phyloP scores from a whole-genome alignment of 2,329 filamentous ascomycete genomes.

The Epichloe glyceriae region DNA sequence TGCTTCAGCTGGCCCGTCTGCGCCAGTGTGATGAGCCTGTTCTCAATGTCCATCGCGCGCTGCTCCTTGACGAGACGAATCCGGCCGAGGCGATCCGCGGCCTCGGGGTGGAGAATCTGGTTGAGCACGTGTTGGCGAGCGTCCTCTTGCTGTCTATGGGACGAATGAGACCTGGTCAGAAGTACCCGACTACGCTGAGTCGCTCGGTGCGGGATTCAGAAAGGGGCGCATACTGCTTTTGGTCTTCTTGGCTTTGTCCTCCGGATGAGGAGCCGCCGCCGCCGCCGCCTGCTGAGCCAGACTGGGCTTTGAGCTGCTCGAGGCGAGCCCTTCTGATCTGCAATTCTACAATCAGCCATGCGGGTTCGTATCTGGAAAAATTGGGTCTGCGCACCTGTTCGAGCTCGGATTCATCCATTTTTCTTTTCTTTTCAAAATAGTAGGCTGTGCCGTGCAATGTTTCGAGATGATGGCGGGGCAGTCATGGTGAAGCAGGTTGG shows the following conservation, averaged over 20 bases:
- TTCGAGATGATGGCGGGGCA: constrained; percentile 3
- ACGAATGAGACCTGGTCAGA: background rate
- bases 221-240: constrained; percentile 29
- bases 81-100: constrained; percentile 81
- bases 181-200: too few relatives aligned
- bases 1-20: constrained; percentile 71
- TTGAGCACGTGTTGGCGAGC: constrained; percentile 65
- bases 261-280: constrained; percentile 21
- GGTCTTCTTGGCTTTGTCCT: constrained; percentile 44
- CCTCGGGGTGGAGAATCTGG: constrained; percentile 91
- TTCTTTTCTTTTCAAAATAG: background rate
- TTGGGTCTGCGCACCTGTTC: constrained; percentile 20
- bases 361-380: background rate
- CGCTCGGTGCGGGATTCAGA: too few relatives aligned
- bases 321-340: constrained; percentile 87
- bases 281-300: constrained; percentile 34
- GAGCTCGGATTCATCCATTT: constrained; percentile 32
- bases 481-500: constrained; percentile 2
- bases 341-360: constrained; percentile 1
- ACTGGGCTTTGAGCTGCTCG: constrained; percentile 76
- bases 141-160: constrained; percentile 42
- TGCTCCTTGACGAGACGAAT: constrained; percentile 93
- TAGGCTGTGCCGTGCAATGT: constrained; percentile 1
- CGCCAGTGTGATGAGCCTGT: constrained; percentile 83
- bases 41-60: constrained; percentile 81